Conservation (phyloP, 768 basidiomycete genomes). For the Sistotremastrum suecicum region DNA sequence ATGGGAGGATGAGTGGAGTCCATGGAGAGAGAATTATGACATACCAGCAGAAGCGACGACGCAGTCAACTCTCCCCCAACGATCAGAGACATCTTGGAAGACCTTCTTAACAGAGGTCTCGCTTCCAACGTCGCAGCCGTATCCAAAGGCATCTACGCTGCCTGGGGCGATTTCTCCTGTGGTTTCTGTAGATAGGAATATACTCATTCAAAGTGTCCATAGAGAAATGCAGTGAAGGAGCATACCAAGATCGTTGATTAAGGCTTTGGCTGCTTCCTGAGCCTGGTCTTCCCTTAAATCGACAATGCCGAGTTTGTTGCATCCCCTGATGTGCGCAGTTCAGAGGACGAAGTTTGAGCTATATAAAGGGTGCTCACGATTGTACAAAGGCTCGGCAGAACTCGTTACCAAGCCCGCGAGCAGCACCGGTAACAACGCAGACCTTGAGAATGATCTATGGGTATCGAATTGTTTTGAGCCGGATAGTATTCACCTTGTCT, state of each 20-base stretch:
- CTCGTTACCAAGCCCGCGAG: conserved; percentile 79
- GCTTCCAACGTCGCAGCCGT: conserved; percentile 80
- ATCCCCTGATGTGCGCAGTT: conserved; percentile 38
- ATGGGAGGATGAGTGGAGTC: conserved; percentile 1
- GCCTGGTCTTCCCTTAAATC: conserved; percentile 69
- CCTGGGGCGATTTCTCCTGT: conserved; percentile 7
- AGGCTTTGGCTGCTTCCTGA: conserved; percentile 50
- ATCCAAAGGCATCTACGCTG: conserved; percentile 33
- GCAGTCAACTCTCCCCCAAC: conserved; percentile 60
- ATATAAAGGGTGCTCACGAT: conserved; percentile 36
- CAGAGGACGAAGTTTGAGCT: background rate
- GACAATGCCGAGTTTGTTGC: conserved; percentile 63
- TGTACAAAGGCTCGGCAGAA: conserved; percentile 85
- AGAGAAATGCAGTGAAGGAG: conserved; percentile 3
- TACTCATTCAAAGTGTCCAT: background rate
- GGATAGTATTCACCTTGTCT: conserved; percentile 39
- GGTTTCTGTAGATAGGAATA: conserved; percentile 2
- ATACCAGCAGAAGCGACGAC: conserved; percentile 82
- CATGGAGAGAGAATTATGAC: conserved; percentile 9
- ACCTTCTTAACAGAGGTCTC: conserved; percentile 67
- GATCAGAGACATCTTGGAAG: conserved; percentile 47
- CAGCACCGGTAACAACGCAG: conserved; percentile 87
- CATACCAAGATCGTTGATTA: conserved; percentile 41
- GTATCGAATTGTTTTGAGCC: background rate
- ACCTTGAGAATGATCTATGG: conserved; percentile 32